Evolutionary conservation across 495 filamentous ascomycete species (phyloP).

Genomic region (Podospora comata): DNA sequence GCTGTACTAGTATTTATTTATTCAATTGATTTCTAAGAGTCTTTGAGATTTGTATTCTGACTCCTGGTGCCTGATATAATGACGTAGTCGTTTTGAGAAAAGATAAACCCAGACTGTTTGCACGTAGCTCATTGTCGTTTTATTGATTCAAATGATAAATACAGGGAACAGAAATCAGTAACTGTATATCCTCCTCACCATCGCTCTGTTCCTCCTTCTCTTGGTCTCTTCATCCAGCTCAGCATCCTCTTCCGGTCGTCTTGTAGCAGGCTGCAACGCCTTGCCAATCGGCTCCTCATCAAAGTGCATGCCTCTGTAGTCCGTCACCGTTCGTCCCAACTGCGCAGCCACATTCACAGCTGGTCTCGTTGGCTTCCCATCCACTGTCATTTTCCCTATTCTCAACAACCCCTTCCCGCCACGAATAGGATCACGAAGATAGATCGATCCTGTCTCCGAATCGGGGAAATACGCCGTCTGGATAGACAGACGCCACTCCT

Average conservation of each 20-base stretch:
- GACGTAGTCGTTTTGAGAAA: neutral
- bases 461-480: neutral
- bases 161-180: neutral
- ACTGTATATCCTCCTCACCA: neutral
- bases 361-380: neutral
- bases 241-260: neutral
- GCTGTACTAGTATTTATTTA: constrained; percentile 7
- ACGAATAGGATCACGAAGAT: neutral
- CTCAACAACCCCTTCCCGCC: neutral
- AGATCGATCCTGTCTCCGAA: neutral
- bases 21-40: neutral
- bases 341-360: neutral
- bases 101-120: neutral
- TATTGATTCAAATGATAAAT: neutral
- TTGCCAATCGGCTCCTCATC: neutral
- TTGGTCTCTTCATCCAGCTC: neutral
- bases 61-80: neutral
- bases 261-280: neutral
- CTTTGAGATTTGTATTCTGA: neutral
- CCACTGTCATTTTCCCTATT: neutral
- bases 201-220: neutral
- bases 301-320: neutral
- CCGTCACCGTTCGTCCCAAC: neutral
- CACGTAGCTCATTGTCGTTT: too few species aligned
- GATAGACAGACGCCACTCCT: neutral